phyloP scores from a whole-genome alignment of 441 rosid genomes.

The Manihot esculenta region DNA sequence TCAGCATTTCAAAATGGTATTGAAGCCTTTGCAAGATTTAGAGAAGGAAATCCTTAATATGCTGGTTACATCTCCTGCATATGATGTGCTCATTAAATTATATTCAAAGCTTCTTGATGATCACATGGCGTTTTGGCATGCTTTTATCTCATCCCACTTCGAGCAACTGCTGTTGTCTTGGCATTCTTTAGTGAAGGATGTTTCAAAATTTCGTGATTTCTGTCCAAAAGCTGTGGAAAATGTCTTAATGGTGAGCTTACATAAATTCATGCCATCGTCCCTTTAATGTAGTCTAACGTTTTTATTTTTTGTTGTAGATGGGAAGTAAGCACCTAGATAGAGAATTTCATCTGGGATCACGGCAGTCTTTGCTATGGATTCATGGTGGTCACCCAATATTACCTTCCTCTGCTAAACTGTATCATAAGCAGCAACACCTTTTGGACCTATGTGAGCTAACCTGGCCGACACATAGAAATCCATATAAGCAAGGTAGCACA shows the following conservation, averaged over 20 bases:
- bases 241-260: constrained; percentile 59
- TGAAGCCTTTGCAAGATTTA: constrained; percentile 57
- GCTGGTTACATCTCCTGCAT: constrained; percentile 57
- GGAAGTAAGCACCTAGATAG: constrained; percentile 53
- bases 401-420: constrained; percentile 60
- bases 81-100: constrained; percentile 46
- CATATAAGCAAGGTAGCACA: constrained; percentile 51
- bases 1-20: constrained; percentile 42
- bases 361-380: constrained; percentile 84
- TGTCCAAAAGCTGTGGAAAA: constrained; percentile 56
- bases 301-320: constrained; percentile 34
- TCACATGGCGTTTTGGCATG: constrained; percentile 74
- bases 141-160: constrained; percentile 45
- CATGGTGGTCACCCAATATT: constrained; percentile 90
- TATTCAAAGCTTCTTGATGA: constrained; percentile 62
- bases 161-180: constrained; percentile 56
- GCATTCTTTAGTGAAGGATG: constrained; percentile 67
- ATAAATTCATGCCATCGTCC: background rate
- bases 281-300: background rate
- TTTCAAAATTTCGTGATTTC: constrained; percentile 47
- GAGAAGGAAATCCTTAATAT: constrained; percentile 59
- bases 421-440: constrained; percentile 55
- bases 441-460: constrained; percentile 55
- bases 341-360: constrained; percentile 44
- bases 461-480: constrained; percentile 53